phyloP scores from a whole-genome alignment of 2,329 filamentous ascomycete species.

The Pseudogymnoascus sp. region DNA sequence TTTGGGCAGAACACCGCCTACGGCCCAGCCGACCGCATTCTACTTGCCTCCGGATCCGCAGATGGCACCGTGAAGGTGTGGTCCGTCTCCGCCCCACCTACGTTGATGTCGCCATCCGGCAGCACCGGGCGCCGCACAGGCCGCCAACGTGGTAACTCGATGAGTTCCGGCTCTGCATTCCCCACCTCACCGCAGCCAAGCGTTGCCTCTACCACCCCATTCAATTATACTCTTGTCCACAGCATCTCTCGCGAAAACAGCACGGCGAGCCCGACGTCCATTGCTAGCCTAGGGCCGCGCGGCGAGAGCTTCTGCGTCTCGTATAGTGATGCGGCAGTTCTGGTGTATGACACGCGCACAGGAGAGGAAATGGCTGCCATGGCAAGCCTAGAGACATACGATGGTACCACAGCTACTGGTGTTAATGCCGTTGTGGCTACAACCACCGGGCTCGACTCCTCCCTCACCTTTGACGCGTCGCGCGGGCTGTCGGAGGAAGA shows the following conservation, averaged over 20 bases:
- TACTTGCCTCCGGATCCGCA: constrained; percentile 85
- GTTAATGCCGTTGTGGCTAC: constrained; percentile 91
- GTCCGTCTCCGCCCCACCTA: constrained; percentile 87
- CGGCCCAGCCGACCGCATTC: constrained; percentile 75
- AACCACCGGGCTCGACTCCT: constrained; percentile 68
- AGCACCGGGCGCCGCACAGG: constrained; percentile 56
- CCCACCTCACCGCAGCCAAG: constrained; percentile 85
- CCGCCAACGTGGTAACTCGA: constrained; percentile 80
- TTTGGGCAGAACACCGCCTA: constrained; percentile 71
- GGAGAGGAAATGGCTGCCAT: constrained; percentile 89
- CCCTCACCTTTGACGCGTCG: constrained; percentile 53
- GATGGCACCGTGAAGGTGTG: constrained; percentile 90
- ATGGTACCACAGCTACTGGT: constrained; percentile 73
- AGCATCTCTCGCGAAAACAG: constrained; percentile 67
- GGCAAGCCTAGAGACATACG: constrained; percentile 90
- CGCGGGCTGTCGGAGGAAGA: constrained; percentile 62
- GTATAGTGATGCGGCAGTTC: constrained; percentile 81
- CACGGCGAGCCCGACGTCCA: constrained; percentile 77
- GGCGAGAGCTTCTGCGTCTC: constrained; percentile 90
- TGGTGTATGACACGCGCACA: constrained; percentile 87
- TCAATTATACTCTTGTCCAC: constrained; percentile 82
- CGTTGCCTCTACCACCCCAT: constrained; percentile 76
- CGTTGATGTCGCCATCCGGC: constrained; percentile 70
- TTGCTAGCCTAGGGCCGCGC: constrained; percentile 74
- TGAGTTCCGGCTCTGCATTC: constrained; percentile 90